Evolutionary conservation across 129 eudicot genomes (phyloP).

Genomic region (Flaveria ramosissima): DNA sequence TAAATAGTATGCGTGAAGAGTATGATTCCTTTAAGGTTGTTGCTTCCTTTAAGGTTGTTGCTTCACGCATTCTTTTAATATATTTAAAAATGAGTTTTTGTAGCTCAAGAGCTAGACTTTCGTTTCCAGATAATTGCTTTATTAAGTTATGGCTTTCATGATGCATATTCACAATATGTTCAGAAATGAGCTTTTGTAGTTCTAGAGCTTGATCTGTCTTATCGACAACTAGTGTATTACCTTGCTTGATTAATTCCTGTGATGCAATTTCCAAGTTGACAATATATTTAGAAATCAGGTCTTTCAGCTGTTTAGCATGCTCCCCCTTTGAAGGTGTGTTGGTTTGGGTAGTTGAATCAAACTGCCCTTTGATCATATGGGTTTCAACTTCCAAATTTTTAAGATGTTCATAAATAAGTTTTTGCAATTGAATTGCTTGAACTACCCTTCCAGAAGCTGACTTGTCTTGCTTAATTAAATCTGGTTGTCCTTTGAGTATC

Average conservation of each 20-base stretch:
- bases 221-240: not conserved
- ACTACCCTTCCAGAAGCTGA: not conserved
- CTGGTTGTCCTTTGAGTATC: conserved; percentile 6
- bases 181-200: not conserved
- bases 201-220: not conserved
- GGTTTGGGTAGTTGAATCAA: not conserved
- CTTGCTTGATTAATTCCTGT: not conserved
- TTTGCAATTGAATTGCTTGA: conserved; percentile 22
- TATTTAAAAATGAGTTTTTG: not conserved
- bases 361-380: not conserved
- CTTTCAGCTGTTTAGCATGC: not conserved
- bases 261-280: not conserved
- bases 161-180: not conserved
- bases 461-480: conserved; percentile 4
- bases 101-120: not conserved
- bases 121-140: not conserved
- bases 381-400: not conserved
- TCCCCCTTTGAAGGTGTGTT: too few relatives aligned
- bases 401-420: conserved; percentile 16
- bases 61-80: too few relatives aligned
- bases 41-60: not conserved
- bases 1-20: conserved; percentile 37
- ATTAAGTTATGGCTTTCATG: not conserved
- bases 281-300: not conserved
- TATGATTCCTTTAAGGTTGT: not conserved